Evolutionary conservation across 805 yeast species (phyloP), one percentile per base, ranked within the genome.

Genomic region (Kockiozyma suomiensis): DNA sequence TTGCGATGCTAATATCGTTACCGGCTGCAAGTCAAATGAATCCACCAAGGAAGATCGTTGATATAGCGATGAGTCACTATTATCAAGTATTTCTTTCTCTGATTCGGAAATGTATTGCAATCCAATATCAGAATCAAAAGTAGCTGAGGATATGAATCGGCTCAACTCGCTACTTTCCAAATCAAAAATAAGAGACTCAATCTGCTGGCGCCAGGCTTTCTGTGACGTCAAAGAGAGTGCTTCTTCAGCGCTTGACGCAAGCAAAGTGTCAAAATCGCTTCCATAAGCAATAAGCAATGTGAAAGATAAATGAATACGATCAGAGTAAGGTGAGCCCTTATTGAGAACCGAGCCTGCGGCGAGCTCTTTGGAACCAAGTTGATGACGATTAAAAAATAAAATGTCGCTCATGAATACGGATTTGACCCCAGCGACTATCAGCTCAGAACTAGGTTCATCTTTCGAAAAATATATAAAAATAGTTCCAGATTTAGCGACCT

Each of bases 91-190:
- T 17, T 58, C 58, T 8, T 33, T 23, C 19, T 53, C 48, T 17
- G 4, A 19, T 12, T 45, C 52, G 6, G 43, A 15, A 19, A 61
- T 43, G 25, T 41, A 58, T 43, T 58, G 62, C 19, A 54, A 61
- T 8, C 49, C 55, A 13, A 61, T 28, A 25, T 61, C 60, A 12
- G 62, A 50, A 41, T 61, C 65, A 40, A 49, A 58, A 15, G 65
- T 54, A 10, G 58, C 32, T 7, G 43, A 15, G 8, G 37, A 7
- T 4, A 54, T 15, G 43, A 48, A 58, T 21, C 55, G 19, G 25
- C 38, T 38, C 21, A 58, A 7, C n/a, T 40, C 50, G 25, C 62
- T 42, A 7, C 41, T 25, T 28, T 48, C 43, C n/a, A 61, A 30
- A 2, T 32, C 25, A 12, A 32, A n/a, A 8, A 43, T 37, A 8